Base-by-base conservation (phyloP, 2,329 filamentous ascomycete genomes). In the Cordyceps cicadae region DNA sequence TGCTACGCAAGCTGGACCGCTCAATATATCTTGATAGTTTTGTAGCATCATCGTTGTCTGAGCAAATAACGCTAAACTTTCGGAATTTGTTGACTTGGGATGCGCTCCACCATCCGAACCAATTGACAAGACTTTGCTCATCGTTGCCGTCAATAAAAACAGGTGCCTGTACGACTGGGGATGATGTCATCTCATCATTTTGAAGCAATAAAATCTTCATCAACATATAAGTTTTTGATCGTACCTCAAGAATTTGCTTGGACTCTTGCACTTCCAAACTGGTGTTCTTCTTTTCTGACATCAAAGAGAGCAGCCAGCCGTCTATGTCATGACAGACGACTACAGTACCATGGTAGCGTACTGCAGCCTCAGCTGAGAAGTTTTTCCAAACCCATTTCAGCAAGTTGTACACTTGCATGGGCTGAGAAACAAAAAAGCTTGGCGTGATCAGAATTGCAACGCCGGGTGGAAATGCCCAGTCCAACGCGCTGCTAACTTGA, bases 121-220 rank as follows among this genome's bases (percentile, higher is more conserved):
- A 86, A 63, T 85, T 83, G 11, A 87, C 77, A 32, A 87, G 71
- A 61, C 80, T 84, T 66, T 85, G 81, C 66, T 87, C 85, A 63
- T 87, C 83, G 59, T 82, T 81, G 0, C 77, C 74, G 60, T 85
- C 78, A 51, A 87, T 81, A 1, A 64, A 69, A 3, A 72, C 66
- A 15, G 77, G 76, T 0, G 79, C 80, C 67, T 76, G 79, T 2
- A 80, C 67, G 6, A 86, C 65, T 3, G 76, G 72, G 24, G 67
- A 39, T 19, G 43, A 32, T 24, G 21, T n/a, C 5, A 21, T 51
- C 9, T 29, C 57, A 9, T 26, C 5, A 2, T 56, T 12, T 56
- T 49, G 19, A 19, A 29, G 41, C 43, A 54, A 15, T 3, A 60
- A 19, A 41, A n/a, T 60, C 26, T 15, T 39, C 19, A 60, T 48